Evolutionary conservation across 2,329 filamentous ascomycete genomes (phyloP).

Genomic region (Fusarium stilboides): DNA sequence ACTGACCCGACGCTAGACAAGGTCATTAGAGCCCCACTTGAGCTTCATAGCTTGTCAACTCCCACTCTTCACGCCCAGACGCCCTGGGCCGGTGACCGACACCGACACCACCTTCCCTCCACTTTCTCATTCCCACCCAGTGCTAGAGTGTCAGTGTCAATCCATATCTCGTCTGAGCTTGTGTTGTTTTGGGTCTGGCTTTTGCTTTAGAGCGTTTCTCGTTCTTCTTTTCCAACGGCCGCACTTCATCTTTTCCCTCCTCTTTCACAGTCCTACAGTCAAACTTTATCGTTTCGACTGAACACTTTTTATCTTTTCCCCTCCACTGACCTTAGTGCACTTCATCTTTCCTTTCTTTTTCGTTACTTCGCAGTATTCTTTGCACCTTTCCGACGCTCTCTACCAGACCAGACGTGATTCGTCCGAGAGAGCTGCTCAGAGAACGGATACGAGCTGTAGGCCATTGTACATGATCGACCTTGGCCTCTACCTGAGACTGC

Average conservation of each 20-base stretch:
- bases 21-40: conserved; percentile 27
- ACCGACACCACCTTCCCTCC: conserved; percentile 30
- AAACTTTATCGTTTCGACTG: conserved; percentile 16
- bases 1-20: conserved; percentile 13
- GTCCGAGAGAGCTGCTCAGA: conserved; percentile 6
- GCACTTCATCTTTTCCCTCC: conserved; percentile 40
- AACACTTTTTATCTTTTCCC: conserved; percentile 8
- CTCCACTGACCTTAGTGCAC: conserved; percentile 3
- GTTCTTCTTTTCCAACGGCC: conserved; percentile 31
- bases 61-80: conserved; percentile 13
- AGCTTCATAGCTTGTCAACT: conserved; percentile 27
- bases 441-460: conserved; percentile 18
- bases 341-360: conserved; percentile 9
- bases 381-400: conserved; percentile 26
- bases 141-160: not conserved
- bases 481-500: conserved; percentile 1
- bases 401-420: conserved; percentile 26
- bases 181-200: conserved; percentile 19
- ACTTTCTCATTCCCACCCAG: not conserved
- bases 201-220: conserved; percentile 6
- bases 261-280: conserved; percentile 20
- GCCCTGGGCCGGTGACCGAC: conserved; percentile 11
- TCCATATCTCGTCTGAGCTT: conserved; percentile 18
- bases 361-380: conserved; percentile 21
- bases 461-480: conserved; percentile 24